Conservation (phyloP, 495 filamentous ascomycete genomes). For the Podospora bellae-mahoneyi region DNA sequence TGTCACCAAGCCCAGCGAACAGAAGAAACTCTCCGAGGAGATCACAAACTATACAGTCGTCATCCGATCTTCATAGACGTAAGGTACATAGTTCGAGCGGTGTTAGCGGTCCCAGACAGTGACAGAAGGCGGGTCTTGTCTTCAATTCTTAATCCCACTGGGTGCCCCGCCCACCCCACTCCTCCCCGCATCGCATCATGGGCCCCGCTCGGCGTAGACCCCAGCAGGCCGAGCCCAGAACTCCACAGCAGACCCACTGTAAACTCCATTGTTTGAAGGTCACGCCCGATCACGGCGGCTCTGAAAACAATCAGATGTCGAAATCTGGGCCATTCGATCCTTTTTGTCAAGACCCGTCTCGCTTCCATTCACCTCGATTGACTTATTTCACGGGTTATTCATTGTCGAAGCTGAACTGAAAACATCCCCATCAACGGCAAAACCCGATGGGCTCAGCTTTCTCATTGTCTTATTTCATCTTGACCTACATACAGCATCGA, state of each 20-base stretch:
- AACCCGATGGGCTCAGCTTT: neutral
- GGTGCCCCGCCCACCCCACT: neutral
- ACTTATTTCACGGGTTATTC: neutral
- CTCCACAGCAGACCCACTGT: neutral
- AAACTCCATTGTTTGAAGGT: neutral
- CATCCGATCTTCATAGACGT: neutral
- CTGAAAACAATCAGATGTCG: neutral
- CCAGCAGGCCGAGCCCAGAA: neutral
- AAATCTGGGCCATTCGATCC: neutral
- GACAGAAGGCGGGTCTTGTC: neutral
- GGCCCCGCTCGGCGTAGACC: neutral
- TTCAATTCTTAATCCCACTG: neutral
- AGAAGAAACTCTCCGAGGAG: neutral
- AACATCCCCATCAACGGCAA: neutral
- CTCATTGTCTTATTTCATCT: neutral
- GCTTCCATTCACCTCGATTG: neutral
- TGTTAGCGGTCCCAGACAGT: neutral
- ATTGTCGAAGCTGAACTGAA: neutral
- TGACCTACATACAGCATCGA: neutral
- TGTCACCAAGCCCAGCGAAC: neutral
- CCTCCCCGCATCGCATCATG: neutral
- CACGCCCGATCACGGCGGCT: constrained; percentile 4
- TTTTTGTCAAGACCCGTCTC: neutral
- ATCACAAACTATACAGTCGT: neutral
- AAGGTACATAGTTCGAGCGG: neutral